Percentiles rank a stretch among this genome's conserved stretches.
phyloP scores from a whole-genome alignment of 2,329 filamentous ascomycete species.

The Phoma sp. region DNA sequence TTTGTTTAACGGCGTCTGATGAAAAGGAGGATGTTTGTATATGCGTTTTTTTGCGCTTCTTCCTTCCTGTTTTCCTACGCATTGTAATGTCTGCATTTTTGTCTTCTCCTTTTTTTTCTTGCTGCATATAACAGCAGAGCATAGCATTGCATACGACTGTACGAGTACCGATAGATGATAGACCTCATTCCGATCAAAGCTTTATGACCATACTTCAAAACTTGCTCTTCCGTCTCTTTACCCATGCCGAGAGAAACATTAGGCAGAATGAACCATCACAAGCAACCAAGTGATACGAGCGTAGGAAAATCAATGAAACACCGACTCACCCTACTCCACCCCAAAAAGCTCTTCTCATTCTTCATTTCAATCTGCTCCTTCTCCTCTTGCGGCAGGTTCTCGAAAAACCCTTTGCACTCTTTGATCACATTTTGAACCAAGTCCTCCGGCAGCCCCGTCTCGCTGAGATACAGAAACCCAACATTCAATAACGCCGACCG shows the following conservation, averaged over 20 bases:
- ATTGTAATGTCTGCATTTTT: constrained; percentile 7
- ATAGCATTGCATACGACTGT: constrained; percentile 8
- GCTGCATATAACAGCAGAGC: constrained; percentile 7
- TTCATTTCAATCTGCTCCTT: constrained; percentile 69
- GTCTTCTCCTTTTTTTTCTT: background rate
- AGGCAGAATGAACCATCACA: background rate
- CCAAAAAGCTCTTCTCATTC: constrained; percentile 57
- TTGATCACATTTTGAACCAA: constrained; percentile 71
- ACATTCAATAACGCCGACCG: constrained; percentile 81
- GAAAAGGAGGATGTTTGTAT: background rate
- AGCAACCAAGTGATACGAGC: background rate
- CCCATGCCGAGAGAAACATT: no score
- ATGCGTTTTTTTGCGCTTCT: background rate
- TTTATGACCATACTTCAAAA: background rate
- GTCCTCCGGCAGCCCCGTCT: constrained; percentile 66
- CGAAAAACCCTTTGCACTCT: constrained; percentile 76
- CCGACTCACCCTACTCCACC: constrained; percentile 54
- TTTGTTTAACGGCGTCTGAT: constrained; percentile 4
- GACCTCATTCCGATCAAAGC: constrained; percentile 1
- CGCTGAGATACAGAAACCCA: constrained; percentile 86
- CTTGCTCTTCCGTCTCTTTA: background rate
- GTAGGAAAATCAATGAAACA: background rate
- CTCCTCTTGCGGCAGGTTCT: constrained; percentile 73
- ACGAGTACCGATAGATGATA: constrained; percentile 14
- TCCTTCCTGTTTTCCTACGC: background rate